Evolutionary conservation across 441 rosid species (phyloP), one percentile per base, ranked within the genome.

Genomic region (Gossypium schwendimanii): DNA sequence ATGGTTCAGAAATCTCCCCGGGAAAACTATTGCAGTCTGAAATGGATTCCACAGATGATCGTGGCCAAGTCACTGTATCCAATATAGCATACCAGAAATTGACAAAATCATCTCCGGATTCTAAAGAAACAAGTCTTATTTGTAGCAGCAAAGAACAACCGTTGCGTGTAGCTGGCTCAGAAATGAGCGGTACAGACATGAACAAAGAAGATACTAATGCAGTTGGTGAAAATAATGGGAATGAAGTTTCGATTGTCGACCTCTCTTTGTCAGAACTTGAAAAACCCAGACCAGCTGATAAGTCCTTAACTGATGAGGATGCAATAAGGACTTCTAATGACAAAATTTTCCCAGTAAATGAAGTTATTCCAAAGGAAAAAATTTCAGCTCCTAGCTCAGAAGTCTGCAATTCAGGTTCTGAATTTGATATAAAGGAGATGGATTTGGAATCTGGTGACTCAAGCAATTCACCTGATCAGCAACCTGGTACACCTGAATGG

Each of bases 271-370:
- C 36, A 58, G 52, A 74, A 65, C 20, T 24, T 55, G 59, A 28
- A 45, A 69, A 77, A 45, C n/a, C 45, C 11, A 20, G 58, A 11
- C 63, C 59, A 28, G 28, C 8, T 12, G 76, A 69, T 41, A 68
- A 74, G 59, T 77, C 74, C 55, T 54, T 76, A 54, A 67, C 33
- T 44, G 53, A 70, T 70, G 76, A 75, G 41, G 80, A 73, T 49
- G 23, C 14, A 53, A 70, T 28, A 68, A 50, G 61, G 44, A 58
- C 52, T 53, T 66, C 75, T 33, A 11, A 12, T 26, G 80, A 76
- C 52, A 72, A 77, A 52, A 0, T 50, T 44, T 70, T 15, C 21
- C 45, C 60, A 0, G 15, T 17, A 28, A 26, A 68, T n/a, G 69
- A 45, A 24, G 73, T 57, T 69, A 44, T 45, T 6, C 4, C 57